Evolutionary conservation across 257 asterid species (phyloP).

Genomic region (Scutellaria barbata): DNA sequence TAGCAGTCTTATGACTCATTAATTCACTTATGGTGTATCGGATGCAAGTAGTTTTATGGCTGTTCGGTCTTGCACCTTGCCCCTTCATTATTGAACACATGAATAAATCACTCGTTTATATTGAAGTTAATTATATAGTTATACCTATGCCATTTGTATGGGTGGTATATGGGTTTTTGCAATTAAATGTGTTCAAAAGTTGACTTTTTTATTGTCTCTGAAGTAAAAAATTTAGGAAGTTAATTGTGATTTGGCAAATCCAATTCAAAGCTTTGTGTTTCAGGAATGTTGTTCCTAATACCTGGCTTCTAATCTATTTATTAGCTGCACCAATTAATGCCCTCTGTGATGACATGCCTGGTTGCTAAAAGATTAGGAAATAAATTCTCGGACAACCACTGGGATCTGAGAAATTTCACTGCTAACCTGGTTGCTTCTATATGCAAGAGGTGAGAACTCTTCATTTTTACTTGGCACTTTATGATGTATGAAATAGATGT

Average conservation of each 20-base stretch:
- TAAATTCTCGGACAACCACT: slow-evolving; percentile 81
- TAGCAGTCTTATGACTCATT: not conserved
- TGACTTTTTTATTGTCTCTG: not conserved
- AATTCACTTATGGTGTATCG: slow-evolving; percentile 3
- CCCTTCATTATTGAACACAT: not conserved
- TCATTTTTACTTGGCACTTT: slow-evolving; percentile 32
- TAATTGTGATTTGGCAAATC: slow-evolving; percentile 26
- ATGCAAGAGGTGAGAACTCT: slow-evolving; percentile 77
- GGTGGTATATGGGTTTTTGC: slow-evolving; percentile 8
- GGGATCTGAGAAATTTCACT: slow-evolving; percentile 90
- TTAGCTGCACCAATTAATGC: slow-evolving; percentile 97
- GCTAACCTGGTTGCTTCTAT: slow-evolving; percentile 82
- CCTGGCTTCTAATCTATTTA: slow-evolving; percentile 21
- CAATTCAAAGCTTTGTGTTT: slow-evolving; percentile 17
- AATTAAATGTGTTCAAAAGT: slow-evolving; percentile 2
- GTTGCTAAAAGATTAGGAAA: slow-evolving; percentile 90
- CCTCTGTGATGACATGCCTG: slow-evolving; percentile 95
- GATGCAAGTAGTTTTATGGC: slow-evolving; percentile 21
- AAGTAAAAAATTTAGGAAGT: not conserved
- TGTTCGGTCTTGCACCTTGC: slow-evolving; percentile 13
- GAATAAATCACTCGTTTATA: not conserved
- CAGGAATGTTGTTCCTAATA: slow-evolving; percentile 31
- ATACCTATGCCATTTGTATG: slow-evolving; percentile 4
- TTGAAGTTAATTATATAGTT: slow-evolving; percentile 2
- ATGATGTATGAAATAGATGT: slow-evolving; percentile 1